Evolutionary conservation across 2,329 filamentous ascomycete species (phyloP), one percentile per base, ranked within the genome.

Genomic region (Rhynchosporium agropyri): DNA sequence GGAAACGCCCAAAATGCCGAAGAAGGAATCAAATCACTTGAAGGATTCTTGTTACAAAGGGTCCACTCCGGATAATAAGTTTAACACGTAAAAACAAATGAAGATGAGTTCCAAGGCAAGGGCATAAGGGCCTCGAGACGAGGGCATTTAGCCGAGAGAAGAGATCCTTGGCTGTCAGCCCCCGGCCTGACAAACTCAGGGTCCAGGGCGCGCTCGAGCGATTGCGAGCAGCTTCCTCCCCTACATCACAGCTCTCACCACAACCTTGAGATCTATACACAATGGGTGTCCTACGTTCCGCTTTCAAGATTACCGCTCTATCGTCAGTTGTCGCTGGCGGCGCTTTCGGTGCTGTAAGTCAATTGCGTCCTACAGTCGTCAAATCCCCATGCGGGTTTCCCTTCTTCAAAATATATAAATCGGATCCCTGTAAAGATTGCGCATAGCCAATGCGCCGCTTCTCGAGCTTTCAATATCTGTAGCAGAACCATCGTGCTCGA

Each of bases 271-370:
- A 15, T 58, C 49, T 58, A 49, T 40, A 58, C 40, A 63, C 42
- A 60, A 71, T 70, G 66, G 68, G 67, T 20, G 42, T 68, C 29
- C 53, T 69, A 7, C 65, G 65, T n/a, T 69, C 62, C 1, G 42
- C 66, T 9, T 40, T 72, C 26, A 67, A 63, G 2, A 68, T 69
- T 7, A 67, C 63, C 29, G 40, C 68, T 31, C 57, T 68, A 3
- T 67, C 68, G 36, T 64, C 65, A 12, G 66, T 63, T 4, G 67
- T 68, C 7, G 58, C 60, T 20, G 66, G 60, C 1, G 68, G 65
- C 3, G 69, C 63, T 4, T 72, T 68, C 31, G 66, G 69, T 4
- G 63, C 70, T 49, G 59, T 40, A 29, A 53, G 50, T 53, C 59
- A 54, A 55, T 46, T 36, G 31, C 50, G 31, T 51, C 4, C 20